Base-by-base conservation (phyloP, 208 protist genomes). In the Leishmania turanica region DNA sequence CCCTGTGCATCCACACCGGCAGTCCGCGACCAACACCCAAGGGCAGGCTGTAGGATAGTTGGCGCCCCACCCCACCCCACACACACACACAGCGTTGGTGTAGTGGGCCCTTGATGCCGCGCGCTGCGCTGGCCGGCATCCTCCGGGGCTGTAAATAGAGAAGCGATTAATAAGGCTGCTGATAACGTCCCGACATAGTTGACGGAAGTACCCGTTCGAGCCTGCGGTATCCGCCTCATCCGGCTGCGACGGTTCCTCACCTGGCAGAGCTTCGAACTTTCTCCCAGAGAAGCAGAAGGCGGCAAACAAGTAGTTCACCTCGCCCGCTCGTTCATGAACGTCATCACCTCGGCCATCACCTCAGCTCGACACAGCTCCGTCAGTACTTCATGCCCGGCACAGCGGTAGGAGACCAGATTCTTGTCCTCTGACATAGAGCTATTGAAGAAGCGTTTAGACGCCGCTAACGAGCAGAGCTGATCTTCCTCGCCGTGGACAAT, bases 401-500 rank as follows among this genome's bases (percentile, higher is more conserved):
- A 75, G 9, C 73, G 77, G 85, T 94, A 96, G 51, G 81, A 80
- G 47, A 77, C 79, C 21, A 93, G 37, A 19, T 88, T 31, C 77
- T 96, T 96, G 77, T 94, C 89, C 19, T 9, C 80, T 5, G 90
- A 94, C 15, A 80, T 40, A 1, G 88, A 84, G 45, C 66, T 70
- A 68, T 85, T 76, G 72, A 86, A 84, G 64, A 96, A 93, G 78
- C 80, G 60, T n/a, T 69, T 37, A 2, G 92, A 88, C 37, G 80
- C 83, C 5, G 73, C 60, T 45, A 92, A 17, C 19, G 75, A 54
- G 77, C 91, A 95, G 70, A 96, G 75, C 31, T 66, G 0, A 77
- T 96, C 92, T 0, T 89, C 80, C 60, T 78, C 78, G 68, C 92
- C 91, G 84, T 93, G 90, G 1, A 96, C 85, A 47, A 96, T 91